Evolutionary conservation across 345 rosid genomes (phyloP).

Genomic region (Erodium maritimum): DNA sequence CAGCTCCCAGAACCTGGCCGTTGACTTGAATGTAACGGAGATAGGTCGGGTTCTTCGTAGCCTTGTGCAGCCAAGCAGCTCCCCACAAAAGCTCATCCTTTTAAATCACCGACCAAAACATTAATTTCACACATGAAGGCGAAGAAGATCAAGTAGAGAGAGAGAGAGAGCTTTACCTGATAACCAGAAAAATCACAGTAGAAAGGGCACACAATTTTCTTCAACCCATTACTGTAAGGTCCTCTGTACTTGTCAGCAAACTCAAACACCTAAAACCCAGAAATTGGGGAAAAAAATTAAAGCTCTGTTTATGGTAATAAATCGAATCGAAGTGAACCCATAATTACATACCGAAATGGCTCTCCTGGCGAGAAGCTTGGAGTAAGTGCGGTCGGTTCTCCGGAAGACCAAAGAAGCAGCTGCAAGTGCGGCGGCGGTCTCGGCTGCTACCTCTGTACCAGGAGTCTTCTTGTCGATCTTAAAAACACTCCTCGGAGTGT

Average conservation of each 20-base stretch:
- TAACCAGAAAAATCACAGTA: constrained; percentile 65
- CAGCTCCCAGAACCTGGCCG: constrained; percentile 80
- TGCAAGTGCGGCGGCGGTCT: constrained; percentile 95
- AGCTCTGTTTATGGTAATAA: no score
- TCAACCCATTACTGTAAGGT: constrained; percentile 46
- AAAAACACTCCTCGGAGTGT: constrained; percentile 73
- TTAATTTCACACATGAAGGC: no score
- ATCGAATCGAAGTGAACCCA: no score
- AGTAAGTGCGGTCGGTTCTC: constrained; percentile 67
- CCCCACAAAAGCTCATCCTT: constrained; percentile 97
- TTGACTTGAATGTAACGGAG: constrained; percentile 61
- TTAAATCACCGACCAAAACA: background rate
- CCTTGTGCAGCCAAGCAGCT: constrained; percentile 91
- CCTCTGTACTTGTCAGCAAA: constrained; percentile 69
- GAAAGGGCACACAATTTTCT: constrained; percentile 49
- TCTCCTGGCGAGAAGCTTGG: constrained; percentile 47
- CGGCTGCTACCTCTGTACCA: constrained; percentile 94
- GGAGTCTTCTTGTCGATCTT: constrained; percentile 63
- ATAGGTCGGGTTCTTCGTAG: constrained; percentile 58
- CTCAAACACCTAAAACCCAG: constrained; percentile 36
- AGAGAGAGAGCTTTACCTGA: constrained; percentile 20
- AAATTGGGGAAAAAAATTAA: background rate
- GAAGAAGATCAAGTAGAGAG: no score
- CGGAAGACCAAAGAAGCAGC: constrained; percentile 86
- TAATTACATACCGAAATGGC: constrained; percentile 41